Conservation (phyloP, 2,329 filamentous ascomycete species). For the Cladosporium halotolerans region DNA sequence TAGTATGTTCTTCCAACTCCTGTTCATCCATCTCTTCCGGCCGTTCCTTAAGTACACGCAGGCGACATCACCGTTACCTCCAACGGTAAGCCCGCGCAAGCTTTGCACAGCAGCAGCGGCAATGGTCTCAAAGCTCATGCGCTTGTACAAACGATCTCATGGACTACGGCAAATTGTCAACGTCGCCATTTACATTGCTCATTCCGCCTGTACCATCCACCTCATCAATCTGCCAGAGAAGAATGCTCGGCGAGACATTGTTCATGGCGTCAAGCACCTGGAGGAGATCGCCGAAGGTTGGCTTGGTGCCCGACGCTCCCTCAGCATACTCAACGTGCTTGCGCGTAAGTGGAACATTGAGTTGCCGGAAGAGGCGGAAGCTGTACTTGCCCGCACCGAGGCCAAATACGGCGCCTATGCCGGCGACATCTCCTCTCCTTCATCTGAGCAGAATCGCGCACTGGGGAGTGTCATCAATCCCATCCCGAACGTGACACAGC, state of each 20-base stretch:
- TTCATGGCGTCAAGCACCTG: conserved; percentile 82
- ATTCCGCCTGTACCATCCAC: conserved; percentile 92
- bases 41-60: conserved; percentile 90
- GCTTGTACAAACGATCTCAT: conserved; percentile 87
- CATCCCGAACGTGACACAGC: neutral
- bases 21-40: conserved; percentile 92
- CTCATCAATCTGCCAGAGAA: conserved; percentile 89
- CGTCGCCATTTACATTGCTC: conserved; percentile 89
- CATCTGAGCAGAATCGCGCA: conserved; percentile 2
- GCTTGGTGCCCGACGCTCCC: conserved; percentile 78
- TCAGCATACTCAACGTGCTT: conserved; percentile 78
- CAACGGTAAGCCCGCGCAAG: conserved; percentile 82
- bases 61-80: conserved; percentile 71
- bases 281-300: conserved; percentile 95
- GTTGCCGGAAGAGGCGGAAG: conserved; percentile 73
- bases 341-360: conserved; percentile 86
- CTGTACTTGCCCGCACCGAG: conserved; percentile 71
- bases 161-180: conserved; percentile 92
- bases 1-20: conserved; percentile 95
- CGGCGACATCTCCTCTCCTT: conserved; percentile 55
- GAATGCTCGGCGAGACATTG: conserved; percentile 80
- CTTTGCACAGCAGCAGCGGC: conserved; percentile 86
- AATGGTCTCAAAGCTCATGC: conserved; percentile 87
- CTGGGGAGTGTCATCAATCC: neutral
- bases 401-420: conserved; percentile 68